Conservation (phyloP, 1,284 basidiomycete species). For the Sporisorium exsertum region DNA sequence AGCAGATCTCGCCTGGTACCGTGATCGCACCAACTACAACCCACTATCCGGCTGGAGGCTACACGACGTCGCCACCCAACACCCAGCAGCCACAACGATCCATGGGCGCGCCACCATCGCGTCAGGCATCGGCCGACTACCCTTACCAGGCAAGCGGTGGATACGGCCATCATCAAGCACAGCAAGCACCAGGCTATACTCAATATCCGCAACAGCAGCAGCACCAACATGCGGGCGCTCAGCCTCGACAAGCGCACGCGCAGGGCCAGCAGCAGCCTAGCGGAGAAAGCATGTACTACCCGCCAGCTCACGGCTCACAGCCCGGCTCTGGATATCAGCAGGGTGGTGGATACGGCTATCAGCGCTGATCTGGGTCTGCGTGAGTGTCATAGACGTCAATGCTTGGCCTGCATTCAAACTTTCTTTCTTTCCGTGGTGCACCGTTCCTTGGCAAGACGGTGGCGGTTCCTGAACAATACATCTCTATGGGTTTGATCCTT, state of each 20-base stretch:
- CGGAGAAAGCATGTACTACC: constrained; percentile 29
- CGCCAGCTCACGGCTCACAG: constrained; percentile 27
- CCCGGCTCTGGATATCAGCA: constrained; percentile 20
- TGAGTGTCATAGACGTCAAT: too few species aligned
- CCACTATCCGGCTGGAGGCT: constrained; percentile 24
- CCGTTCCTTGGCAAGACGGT: neutral
- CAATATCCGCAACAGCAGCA: constrained; percentile 19
- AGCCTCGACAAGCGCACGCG: constrained; percentile 21
- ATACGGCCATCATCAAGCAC: constrained; percentile 16
- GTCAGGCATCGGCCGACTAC: constrained; percentile 44
- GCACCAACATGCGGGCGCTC: constrained; percentile 12
- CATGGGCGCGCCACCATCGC: constrained; percentile 21
- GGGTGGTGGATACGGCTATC: constrained; percentile 24
- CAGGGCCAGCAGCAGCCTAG: constrained; percentile 31
- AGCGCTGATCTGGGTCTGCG: constrained; percentile 16
- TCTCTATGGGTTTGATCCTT: neutral
- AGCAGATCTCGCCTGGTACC: constrained; percentile 45
- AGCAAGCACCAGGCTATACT: constrained; percentile 21
- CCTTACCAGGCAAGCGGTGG: constrained; percentile 26
- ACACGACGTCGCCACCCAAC: constrained; percentile 30
- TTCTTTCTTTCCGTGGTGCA: neutral
- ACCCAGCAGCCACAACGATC: constrained; percentile 26
- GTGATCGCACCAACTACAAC: constrained; percentile 28
- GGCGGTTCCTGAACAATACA: neutral
- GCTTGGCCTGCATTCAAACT: too few species aligned